A percentile compares a stretch with the other conserved stretches of the same genome.
Conservation (phyloP, 1,284 basidiomycete species). For the Marasmius fiardii region DNA sequence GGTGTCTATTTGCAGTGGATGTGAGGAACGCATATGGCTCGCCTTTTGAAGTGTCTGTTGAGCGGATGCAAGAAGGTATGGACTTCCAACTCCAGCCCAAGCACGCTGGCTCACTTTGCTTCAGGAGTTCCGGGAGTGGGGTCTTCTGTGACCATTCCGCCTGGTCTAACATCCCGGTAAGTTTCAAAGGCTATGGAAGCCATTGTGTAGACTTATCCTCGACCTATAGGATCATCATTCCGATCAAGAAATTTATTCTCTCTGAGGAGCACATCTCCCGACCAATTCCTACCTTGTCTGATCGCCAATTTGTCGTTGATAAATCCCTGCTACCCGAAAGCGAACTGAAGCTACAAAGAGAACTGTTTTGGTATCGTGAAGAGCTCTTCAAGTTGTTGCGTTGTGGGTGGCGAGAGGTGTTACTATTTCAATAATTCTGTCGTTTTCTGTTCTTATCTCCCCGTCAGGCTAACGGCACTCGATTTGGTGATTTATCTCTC, state of each 20-base stretch:
- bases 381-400: constrained; percentile 68
- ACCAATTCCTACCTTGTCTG: constrained; percentile 81
- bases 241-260: constrained; percentile 69
- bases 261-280: constrained; percentile 52
- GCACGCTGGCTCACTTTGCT: neutral
- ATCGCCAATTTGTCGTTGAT: constrained; percentile 90
- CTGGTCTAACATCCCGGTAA: constrained; percentile 81
- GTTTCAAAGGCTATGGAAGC: constrained; percentile 15
- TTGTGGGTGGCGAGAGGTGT: constrained; percentile 83
- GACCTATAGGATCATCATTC: constrained; percentile 66
- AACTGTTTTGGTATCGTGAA: constrained; percentile 94
- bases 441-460: neutral
- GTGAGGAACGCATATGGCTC: constrained; percentile 86
- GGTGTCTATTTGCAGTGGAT: constrained; percentile 85
- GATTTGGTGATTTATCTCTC: constrained; percentile 73
- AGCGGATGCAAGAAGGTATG: constrained; percentile 60
- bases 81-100: neutral
- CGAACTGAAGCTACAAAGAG: constrained; percentile 63
- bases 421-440: constrained; percentile 15
- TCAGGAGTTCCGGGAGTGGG: constrained; percentile 40
- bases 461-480: constrained; percentile 66
- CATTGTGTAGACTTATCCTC: neutral
- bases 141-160: constrained; percentile 66
- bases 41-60: constrained; percentile 84
- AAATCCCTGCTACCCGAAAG: constrained; percentile 60